phyloP scores from a whole-genome alignment of 306 rosid species.

The Cicer cuneatum region DNA sequence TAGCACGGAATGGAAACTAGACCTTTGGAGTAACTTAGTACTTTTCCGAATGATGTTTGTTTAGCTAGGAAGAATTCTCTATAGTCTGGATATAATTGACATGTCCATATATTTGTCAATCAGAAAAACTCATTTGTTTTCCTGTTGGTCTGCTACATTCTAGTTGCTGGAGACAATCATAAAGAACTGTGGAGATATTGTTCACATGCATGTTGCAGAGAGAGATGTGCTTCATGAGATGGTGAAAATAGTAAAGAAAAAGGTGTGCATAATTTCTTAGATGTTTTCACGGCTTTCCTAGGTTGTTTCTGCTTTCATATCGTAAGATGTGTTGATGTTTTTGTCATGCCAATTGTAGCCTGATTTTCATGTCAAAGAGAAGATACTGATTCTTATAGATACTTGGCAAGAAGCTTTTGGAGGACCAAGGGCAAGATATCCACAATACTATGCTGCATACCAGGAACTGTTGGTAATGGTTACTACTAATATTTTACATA shows the following conservation, averaged over 20 bases:
- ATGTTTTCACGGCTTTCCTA: constrained; percentile 32
- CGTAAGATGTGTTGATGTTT: constrained; percentile 45
- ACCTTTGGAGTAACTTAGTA: background rate
- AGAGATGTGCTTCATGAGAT: constrained; percentile 92
- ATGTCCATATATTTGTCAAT: background rate
- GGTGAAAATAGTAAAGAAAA: constrained; percentile 91
- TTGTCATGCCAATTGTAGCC: constrained; percentile 71
- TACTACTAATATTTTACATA: constrained; percentile 2
- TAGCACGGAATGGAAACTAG: constrained; percentile 5
- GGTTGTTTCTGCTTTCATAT: constrained; percentile 37
- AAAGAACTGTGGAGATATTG: constrained; percentile 98
- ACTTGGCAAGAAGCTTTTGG: constrained; percentile 99
- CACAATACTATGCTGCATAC: constrained; percentile 93
- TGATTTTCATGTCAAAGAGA: constrained; percentile 84
- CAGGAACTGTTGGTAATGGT: constrained; percentile 85
- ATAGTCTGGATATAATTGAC: constrained; percentile 21
- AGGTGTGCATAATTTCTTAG: constrained; percentile 62
- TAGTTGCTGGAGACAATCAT: constrained; percentile 93
- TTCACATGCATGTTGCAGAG: constrained; percentile 99
- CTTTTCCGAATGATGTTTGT: constrained; percentile 1
- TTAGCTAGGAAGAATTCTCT: constrained; percentile 29
- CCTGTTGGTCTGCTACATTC: constrained; percentile 53
- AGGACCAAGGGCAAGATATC: constrained; percentile 97
- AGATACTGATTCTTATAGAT: constrained; percentile 85
- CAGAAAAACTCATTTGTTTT: constrained; percentile 49